Evolutionary conservation across 2,329 filamentous ascomycete species (phyloP), one percentile per base, ranked within the genome.

Genomic region (Sordariomycetes sp.): DNA sequence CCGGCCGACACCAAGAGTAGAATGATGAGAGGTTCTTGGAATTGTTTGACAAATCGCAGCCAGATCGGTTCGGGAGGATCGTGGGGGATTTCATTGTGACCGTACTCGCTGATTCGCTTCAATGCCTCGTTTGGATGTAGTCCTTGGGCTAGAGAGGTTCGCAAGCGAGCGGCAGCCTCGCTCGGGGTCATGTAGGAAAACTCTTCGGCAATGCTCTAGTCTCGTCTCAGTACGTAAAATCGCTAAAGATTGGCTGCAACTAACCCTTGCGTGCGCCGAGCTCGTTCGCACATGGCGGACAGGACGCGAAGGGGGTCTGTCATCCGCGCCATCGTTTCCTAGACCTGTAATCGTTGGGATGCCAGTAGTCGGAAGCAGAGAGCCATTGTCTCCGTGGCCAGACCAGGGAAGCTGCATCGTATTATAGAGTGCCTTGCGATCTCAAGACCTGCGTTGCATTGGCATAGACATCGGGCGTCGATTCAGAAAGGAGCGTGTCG

Each of bases 31-130:
- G 92, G 90, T 54, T 98, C 92, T 53, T 93, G 87, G 56, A 98
- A 98, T 52, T 98, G 92, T 59, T 94, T 93, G 39, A 94, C 56
- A 49, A 98, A 98, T 39, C 92, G 84, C 35, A 95, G 63, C 87
- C 92, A 98, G 38, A 98, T 64, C 8, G 92, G 88, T 58, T 98
- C 92, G 2, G 90, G 86, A 35, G 86, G 80, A 39, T 96, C 88
- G 57, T 93, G 86, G 6, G 92, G 86, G 24, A 98, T 82, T 60
- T 98, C 92, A 59, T 98, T 98, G 19, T 83, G 79, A 21, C 92
- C 92, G 63, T 92, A 77, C 42, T 82, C 75, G 50, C 81, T 74
- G 40, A 94, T 70, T 50, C 90, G 78, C 36, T 81, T 74, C 39
- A 87, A 70, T 23, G 88, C 92, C 58, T 94, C 86, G 29, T 78